Evolutionary conservation across 805 yeast species (phyloP), one percentile per base, ranked within the genome.

Genomic region (Kockiozyma suomiensis): DNA sequence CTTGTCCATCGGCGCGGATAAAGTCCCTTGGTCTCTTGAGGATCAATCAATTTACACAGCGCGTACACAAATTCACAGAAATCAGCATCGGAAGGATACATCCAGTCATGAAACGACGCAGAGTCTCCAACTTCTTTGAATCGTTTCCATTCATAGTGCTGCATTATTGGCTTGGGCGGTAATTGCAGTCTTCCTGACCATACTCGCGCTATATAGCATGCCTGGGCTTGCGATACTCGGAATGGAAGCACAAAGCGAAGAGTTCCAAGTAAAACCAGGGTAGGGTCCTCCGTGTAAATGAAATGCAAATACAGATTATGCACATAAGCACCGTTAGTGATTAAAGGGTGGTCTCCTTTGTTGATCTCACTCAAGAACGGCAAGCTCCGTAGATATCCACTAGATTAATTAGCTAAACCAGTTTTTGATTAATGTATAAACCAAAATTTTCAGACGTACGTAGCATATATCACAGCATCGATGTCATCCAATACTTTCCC

Each of bases 241-340:
- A 85, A 84, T 4, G 90, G 88, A 0, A 86, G 74, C 3, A 84
- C 83, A 62, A 82, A 81, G 41, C 83, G 76, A 1, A 88, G 87
- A 15, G 85, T 73, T 0, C 88, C 86, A 37, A 87, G 78, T 35
- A 87, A 78, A 0, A 85, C 84, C 33, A 90, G 68, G 0, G 88
- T 81, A 0, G 91, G 90, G 64, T 87, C 88, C 17, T 77, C 73
- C 28, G 77, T 75, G 65, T 82, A 81, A 49, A 86, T 74, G 13
- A 84, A 74, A 66, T 86, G 93, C 64, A 81, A 79, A 77, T 84
- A 87, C 10, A 85, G 67, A 21, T 82, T 80, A 50, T 78, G 78
- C 8, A 84, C 78, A 37, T 81, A 77, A 13, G 68, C 70, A 1
- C 86, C 86, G 53, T 75, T 71, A 0, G 84, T 76, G 32, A 81